Evolutionary conservation across 768 basidiomycete genomes (phyloP).

Genomic region (Russula emetica): DNA sequence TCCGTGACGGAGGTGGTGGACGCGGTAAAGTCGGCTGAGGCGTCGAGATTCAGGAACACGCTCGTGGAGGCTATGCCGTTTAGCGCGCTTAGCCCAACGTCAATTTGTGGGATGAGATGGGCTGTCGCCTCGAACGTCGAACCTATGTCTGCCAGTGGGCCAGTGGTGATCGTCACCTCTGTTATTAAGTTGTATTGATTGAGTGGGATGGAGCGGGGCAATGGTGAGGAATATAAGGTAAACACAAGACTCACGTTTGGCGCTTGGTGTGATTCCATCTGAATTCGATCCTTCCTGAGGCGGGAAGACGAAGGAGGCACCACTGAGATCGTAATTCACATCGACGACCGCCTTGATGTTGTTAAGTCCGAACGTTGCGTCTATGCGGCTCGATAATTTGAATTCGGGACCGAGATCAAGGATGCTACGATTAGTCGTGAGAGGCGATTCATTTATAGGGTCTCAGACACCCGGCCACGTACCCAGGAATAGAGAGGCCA

Average conservation of each 20-base stretch:
- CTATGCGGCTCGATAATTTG: neutral
- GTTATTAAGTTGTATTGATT: neutral
- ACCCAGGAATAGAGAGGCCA: neutral
- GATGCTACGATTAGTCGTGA: neutral
- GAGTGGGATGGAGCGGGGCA: neutral
- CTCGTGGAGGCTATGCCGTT: neutral
- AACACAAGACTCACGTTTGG: neutral
- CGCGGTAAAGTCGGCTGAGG: neutral
- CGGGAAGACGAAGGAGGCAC: neutral
- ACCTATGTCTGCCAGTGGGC: neutral
- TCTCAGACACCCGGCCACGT: neutral
- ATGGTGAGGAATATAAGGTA: neutral
- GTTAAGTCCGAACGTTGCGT: neutral
- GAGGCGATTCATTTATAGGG: too few relatives aligned
- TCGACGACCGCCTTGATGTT: neutral
- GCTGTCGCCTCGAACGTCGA: conserved; percentile 39
- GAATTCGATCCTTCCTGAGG: neutral
- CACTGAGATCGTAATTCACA: neutral
- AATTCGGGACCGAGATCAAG: conserved; percentile 1
- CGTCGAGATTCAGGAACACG: conserved; percentile 16
- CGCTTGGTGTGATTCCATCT: neutral
- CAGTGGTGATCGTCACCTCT: neutral
- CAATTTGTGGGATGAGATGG: conserved; percentile 45
- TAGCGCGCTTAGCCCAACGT: conserved; percentile 2
- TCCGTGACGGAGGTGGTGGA: neutral